These are phyloP conservation scores for Chrysoporthe austroafricana DNA, from an alignment of 2,329 filamentous ascomycete species.

Conservation along the genomic window DNA sequence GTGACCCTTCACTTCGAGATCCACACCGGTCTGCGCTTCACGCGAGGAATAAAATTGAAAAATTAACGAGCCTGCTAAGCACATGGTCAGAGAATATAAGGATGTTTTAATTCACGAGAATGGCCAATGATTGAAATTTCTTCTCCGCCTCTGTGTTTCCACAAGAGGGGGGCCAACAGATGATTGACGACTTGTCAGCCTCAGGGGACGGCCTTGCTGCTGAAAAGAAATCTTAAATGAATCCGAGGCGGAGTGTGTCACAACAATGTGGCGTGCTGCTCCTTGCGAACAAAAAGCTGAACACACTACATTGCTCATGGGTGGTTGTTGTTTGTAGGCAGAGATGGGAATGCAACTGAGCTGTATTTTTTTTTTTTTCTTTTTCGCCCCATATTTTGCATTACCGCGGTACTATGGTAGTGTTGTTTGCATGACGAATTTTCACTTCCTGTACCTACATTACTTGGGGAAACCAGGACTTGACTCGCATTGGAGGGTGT, in stretches of 20 bases:
- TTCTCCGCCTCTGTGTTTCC: background rate
- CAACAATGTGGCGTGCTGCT: background rate
- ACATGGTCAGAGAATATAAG: background rate
- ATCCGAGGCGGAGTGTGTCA: background rate
- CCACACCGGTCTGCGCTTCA: slow-evolving; percentile 1
- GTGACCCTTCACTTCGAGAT: background rate
- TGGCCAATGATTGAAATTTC: background rate
- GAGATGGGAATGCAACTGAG: background rate
- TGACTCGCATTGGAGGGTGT: slow-evolving; percentile 2
- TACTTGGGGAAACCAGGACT: background rate
- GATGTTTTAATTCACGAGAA: no score
- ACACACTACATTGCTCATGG: background rate
- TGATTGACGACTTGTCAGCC: background rate
- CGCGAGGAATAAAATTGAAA: background rate
- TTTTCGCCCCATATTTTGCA: background rate
- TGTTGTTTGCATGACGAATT: background rate
- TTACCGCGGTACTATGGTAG: background rate
- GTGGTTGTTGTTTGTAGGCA: background rate
- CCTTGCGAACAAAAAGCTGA: background rate
- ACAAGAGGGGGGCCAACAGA: background rate
- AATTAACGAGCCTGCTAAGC: background rate
- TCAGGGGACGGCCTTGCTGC: background rate
- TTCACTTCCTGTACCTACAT: background rate
- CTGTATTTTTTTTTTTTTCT: background rate
- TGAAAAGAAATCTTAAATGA: background rate